phyloP scores from a whole-genome alignment of 768 basidiomycete genomes.

The Lactifluus volemus region DNA sequence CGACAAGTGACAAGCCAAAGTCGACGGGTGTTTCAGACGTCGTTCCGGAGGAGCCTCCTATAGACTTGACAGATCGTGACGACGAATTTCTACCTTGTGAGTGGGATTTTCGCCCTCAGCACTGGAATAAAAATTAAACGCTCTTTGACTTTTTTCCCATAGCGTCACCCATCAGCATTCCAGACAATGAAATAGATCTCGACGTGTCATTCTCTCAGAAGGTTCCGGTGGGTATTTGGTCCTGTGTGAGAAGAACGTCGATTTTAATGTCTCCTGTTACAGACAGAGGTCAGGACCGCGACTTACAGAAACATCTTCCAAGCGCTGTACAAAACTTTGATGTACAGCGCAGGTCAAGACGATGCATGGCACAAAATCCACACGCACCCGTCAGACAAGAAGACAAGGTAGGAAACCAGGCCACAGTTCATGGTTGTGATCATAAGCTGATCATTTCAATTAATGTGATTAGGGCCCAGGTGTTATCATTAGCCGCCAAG shows the following conservation, averaged over 20 bases:
- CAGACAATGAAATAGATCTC: constrained; percentile 29
- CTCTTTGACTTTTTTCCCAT: neutral
- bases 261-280: neutral
- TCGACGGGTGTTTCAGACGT: neutral
- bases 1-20: neutral
- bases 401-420: constrained; percentile 1
- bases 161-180: constrained; percentile 19
- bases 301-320: constrained; percentile 34
- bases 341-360: constrained; percentile 21
- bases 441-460: neutral
- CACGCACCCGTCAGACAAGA: constrained; percentile 24
- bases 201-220: constrained; percentile 36
- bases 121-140: neutral
- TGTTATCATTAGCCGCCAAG: constrained; percentile 36
- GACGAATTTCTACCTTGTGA: constrained; percentile 24
- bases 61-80: constrained; percentile 11
- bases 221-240: constrained; percentile 29
- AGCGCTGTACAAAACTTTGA: constrained; percentile 33
- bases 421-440: neutral
- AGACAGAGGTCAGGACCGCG: constrained; percentile 16
- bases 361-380: constrained; percentile 25
- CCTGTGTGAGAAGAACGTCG: no score
- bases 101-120: constrained; percentile 19
- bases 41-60: neutral
- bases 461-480: constrained; percentile 28